Percentiles rank a stretch among this genome's conserved stretches.
Evolutionary conservation across 768 basidiomycete genomes (phyloP).

Genomic region (Hortiboletus flavorubellus): DNA sequence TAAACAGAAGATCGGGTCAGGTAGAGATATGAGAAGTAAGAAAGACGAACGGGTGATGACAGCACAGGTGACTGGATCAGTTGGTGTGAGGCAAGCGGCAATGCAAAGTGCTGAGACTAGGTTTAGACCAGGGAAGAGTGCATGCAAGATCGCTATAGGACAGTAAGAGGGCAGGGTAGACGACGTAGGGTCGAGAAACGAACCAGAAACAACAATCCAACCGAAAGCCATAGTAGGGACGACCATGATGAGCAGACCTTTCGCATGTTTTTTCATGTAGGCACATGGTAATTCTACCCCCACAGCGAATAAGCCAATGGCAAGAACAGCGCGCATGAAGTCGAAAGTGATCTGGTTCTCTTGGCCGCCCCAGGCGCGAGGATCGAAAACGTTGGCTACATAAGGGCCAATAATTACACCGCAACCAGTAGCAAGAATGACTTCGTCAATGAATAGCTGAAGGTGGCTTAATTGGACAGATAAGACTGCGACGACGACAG

Average conservation of each 20-base stretch:
- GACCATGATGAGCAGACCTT: slow-evolving; percentile 64
- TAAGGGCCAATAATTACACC: slow-evolving; percentile 66
- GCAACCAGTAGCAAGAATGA: slow-evolving; percentile 81
- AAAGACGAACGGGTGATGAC: slow-evolving; percentile 60
- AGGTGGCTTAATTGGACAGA: not conserved
- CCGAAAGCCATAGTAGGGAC: slow-evolving; percentile 84
- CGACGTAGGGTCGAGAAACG: slow-evolving; percentile 14
- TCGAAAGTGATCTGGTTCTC: slow-evolving; percentile 74
- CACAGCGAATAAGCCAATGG: slow-evolving; percentile 89
- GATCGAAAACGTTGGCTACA: slow-evolving; percentile 68
- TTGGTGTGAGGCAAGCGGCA: slow-evolving; percentile 88
- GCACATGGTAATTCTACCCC: slow-evolving; percentile 88
- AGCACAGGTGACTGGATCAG: slow-evolving; percentile 92
- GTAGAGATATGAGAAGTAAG: not conserved
- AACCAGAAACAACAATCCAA: slow-evolving; percentile 75
- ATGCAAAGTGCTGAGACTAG: slow-evolving; percentile 80
- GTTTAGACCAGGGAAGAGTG: slow-evolving; percentile 66
- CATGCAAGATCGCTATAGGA: slow-evolving; percentile 57
- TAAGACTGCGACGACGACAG: not conserved
- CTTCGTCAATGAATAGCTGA: slow-evolving; percentile 88
- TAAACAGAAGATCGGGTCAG: slow-evolving; percentile 19
- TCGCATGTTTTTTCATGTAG: slow-evolving; percentile 80
- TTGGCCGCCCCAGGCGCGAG: slow-evolving; percentile 61
- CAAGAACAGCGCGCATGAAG: slow-evolving; percentile 84
- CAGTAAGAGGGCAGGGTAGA: not conserved